A percentile compares a stretch with the other conserved stretches of the same genome.
Conservation (phyloP, 208 protist species). For the Leishmania major region DNA sequence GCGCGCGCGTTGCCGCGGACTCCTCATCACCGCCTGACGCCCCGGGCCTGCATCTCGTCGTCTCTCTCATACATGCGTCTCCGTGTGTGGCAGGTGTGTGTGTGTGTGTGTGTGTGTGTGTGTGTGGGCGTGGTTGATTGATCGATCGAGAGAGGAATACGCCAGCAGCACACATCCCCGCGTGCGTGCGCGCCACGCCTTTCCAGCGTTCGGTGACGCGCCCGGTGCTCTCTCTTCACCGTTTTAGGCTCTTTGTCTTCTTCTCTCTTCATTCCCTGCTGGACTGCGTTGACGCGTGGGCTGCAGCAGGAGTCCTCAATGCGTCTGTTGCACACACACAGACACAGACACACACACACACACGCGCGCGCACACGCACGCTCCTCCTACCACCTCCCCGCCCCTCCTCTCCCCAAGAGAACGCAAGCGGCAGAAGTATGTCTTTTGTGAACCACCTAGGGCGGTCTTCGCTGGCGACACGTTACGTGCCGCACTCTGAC, state of each 20-base stretch:
- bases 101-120: too few relatives aligned
- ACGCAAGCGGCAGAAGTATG: constrained; percentile 8
- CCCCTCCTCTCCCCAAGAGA: background rate
- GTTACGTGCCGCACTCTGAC: constrained; percentile 80
- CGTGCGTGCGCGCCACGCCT: background rate
- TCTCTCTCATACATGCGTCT: background rate
- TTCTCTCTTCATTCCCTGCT: background rate
- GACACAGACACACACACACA: too few relatives aligned
- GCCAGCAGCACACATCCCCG: background rate
- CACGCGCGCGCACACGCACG: background rate
- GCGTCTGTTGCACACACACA: background rate
- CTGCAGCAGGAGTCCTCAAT: background rate
- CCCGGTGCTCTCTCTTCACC: background rate
- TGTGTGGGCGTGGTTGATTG: background rate
- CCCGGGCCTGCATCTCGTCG: background rate
- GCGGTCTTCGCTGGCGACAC: constrained; percentile 23
- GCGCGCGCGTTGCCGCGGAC: background rate
- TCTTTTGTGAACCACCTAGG: constrained; percentile 17
- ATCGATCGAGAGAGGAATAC: background rate
- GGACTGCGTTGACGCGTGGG: background rate
- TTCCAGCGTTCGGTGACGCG: background rate
- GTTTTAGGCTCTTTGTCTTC: background rate
- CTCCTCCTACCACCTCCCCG: too few relatives aligned
- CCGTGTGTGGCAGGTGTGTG: too few relatives aligned
- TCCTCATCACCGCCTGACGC: background rate